Evolutionary conservation across 495 filamentous ascomycete genomes (phyloP), one percentile per base, ranked within the genome.

Genomic region (Xanthoparmelia taractica): DNA sequence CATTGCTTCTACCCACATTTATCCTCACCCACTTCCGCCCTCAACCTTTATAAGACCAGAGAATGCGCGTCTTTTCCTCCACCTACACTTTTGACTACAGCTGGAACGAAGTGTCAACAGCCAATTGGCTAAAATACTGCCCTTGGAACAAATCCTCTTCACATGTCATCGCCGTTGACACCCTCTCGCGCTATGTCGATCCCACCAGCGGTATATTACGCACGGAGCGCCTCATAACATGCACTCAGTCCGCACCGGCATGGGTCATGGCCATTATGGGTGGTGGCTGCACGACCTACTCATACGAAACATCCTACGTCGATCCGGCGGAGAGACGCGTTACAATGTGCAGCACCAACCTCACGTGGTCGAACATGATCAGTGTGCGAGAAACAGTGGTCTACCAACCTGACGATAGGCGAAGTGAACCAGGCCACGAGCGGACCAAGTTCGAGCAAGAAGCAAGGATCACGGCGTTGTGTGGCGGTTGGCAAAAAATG

Each of bases 41-140:
- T 25, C 45, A 12, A 48, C 10, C 23, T 10, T 13, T n/a, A 10
- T n/a, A n/a, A n/a, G 4, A 23, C 15, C 37, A 27, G 43, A 73
- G 59, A 41, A 98, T 98, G 94, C 96, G 93, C 81, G 88, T 98
- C 72, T 98, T 97, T 73, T 87, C 91, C 40, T 90, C 89, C 64
- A 77, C 77, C 37, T 91, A 88, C 74, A 91, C 89, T 27, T 97
- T 97, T 78, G 82, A 96, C 74, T 98, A 98, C 80, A 92, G 91
- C 33, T 98, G 94, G 93, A 88, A 92, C 68, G 95, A 97, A 74
- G 95, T 97, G 40, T 96, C 92, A n/a, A 90, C 91, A n/a, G 91
- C 88, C 68, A 98, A 97, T 82, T 98, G 94, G 94, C 86, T 86
- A 57, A 98, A 98, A 76, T 98, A 98, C 79, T 95, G 90, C 73